These are phyloP conservation scores for Zymoseptoria ardabiliae DNA, from an alignment of 2,329 filamentous ascomycete genomes.

Conservation along the genomic window DNA sequence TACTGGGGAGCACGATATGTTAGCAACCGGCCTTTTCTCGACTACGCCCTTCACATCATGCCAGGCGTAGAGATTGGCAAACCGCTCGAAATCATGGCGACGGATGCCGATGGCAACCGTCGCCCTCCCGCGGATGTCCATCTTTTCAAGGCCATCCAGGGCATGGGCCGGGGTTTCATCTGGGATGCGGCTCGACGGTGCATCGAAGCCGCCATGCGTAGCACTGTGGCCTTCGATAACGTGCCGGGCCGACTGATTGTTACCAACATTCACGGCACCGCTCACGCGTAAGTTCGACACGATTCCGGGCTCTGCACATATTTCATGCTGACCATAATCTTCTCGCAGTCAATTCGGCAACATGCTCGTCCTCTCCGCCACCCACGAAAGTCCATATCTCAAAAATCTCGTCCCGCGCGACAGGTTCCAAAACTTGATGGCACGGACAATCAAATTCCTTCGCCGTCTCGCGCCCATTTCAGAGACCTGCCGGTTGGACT, in stretches of 20 bases:
- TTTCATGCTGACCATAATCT: not conserved
- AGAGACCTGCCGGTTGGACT: conserved; percentile 66
- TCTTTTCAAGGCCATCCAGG: conserved; percentile 30
- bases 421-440: conserved; percentile 54
- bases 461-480: conserved; percentile 62
- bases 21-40: conserved; percentile 72
- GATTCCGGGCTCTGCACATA: too few species aligned
- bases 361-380: conserved; percentile 79
- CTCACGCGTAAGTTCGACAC: conserved; percentile 82
- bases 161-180: conserved; percentile 22
- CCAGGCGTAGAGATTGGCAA: conserved; percentile 20
- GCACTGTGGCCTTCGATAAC: conserved; percentile 76
- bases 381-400: conserved; percentile 55
- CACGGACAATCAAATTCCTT: conserved; percentile 71
- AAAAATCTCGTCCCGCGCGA: conserved; percentile 49
- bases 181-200: conserved; percentile 40
- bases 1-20: conserved; percentile 91
- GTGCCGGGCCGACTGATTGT: conserved; percentile 64
- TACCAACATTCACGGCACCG: conserved; percentile 93
- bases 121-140: conserved; percentile 28
- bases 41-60: conserved; percentile 50
- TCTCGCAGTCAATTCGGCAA: conserved; percentile 84
- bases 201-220: conserved; percentile 69
- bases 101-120: conserved; percentile 24
- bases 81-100: conserved; percentile 21